phyloP scores from a whole-genome alignment of 192 early-diverging fungal species.

The Coemansia sp. region DNA sequence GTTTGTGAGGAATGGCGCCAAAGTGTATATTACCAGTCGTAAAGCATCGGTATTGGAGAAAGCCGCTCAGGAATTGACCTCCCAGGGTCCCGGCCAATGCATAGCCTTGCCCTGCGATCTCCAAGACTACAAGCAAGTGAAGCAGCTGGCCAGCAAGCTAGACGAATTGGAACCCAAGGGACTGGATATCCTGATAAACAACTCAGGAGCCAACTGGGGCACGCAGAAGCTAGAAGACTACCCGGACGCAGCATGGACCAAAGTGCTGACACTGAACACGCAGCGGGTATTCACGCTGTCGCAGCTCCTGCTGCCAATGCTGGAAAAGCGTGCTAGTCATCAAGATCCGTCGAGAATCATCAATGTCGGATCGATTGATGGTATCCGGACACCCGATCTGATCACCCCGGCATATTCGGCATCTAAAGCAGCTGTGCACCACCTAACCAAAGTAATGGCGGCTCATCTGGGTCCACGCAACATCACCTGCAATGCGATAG shows the following conservation, averaged over 20 bases:
- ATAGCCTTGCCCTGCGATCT: slow-evolving; percentile 73
- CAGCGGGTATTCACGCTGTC: slow-evolving; percentile 79
- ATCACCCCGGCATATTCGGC: slow-evolving; percentile 72
- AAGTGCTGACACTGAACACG: slow-evolving; percentile 84
- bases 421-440: slow-evolving; percentile 77
- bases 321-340: slow-evolving; percentile 58
- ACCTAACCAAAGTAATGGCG: slow-evolving; percentile 67
- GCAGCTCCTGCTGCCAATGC: slow-evolving; percentile 67
- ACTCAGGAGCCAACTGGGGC: slow-evolving; percentile 64
- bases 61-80: slow-evolving; percentile 66
- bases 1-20: slow-evolving; percentile 84
- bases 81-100: slow-evolving; percentile 69
- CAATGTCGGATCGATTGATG: slow-evolving; percentile 82
- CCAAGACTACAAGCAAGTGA: slow-evolving; percentile 57
- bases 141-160: slow-evolving; percentile 62
- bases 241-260: slow-evolving; percentile 64
- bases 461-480: slow-evolving; percentile 58
- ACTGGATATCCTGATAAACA: slow-evolving; percentile 86
- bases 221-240: slow-evolving; percentile 51
- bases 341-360: slow-evolving; percentile 72
- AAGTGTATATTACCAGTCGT: slow-evolving; percentile 87
- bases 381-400: slow-evolving; percentile 52
- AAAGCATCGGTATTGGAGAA: slow-evolving; percentile 61
- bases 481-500: slow-evolving; percentile 67
- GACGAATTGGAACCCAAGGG: slow-evolving; percentile 57